Evolutionary conservation across 805 yeast genomes (phyloP).

Genomic region (Candida adriatica): DNA sequence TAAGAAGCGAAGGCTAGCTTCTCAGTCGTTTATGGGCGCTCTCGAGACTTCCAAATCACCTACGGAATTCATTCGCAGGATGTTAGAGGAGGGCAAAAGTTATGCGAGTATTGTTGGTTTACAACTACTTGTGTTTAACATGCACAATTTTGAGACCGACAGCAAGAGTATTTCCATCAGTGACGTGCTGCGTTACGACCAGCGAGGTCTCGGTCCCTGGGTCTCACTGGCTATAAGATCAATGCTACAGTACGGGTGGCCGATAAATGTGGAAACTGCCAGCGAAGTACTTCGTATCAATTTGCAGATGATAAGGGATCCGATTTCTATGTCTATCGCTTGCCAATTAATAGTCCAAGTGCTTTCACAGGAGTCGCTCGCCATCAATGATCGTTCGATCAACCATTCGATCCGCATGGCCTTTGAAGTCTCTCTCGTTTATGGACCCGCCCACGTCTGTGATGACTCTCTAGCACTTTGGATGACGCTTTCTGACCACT

Average conservation of each 20-base stretch:
- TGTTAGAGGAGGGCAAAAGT: conserved; percentile 4
- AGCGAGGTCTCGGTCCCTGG: conserved; percentile 11
- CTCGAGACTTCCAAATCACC: conserved; percentile 23
- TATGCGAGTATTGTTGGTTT: conserved; percentile 12
- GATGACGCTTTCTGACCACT: conserved; percentile 35
- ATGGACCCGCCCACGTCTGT: conserved; percentile 49
- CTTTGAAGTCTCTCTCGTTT: conserved; percentile 47
- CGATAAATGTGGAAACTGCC: conserved; percentile 11
- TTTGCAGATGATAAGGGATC: conserved; percentile 28
- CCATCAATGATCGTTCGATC: conserved; percentile 32
- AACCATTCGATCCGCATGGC: conserved; percentile 41
- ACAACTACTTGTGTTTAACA: conserved; percentile 26
- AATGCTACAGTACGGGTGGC: conserved; percentile 17
- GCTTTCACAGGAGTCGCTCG: conserved; percentile 9
- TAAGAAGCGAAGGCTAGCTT: conserved; percentile 26
- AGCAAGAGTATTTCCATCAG: conserved; percentile 2
- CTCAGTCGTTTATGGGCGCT: conserved; percentile 20
- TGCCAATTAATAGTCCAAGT: conserved; percentile 20
- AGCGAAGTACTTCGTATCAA: conserved; percentile 24
- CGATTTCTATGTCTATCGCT: conserved; percentile 17
- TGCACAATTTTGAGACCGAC: conserved; percentile 9
- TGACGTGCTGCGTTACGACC: conserved; percentile 12
- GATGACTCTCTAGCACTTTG: conserved; percentile 48
- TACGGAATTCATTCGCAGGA: conserved; percentile 18
- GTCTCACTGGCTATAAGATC: conserved; percentile 13